Base-by-base conservation (phyloP, 2,329 filamentous ascomycete species). In the Xenoacremonium recifei region DNA sequence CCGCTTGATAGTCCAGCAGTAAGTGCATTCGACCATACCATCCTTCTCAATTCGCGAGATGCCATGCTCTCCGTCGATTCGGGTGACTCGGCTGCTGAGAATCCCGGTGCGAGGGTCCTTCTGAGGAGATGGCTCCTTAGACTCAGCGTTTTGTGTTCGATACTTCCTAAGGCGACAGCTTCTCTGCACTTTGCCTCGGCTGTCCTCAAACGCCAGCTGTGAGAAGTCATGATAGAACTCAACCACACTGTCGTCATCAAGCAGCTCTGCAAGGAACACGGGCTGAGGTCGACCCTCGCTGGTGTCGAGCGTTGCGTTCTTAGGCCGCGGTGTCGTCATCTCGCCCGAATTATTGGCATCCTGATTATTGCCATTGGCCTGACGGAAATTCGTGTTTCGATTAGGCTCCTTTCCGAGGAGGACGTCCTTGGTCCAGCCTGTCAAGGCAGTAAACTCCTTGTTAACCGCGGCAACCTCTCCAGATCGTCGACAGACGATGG, bases 161-260 rank as follows among this genome's bases (percentile, higher is more conserved):
- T 99, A 99, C 64, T 95, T 95, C 40, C 97, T 79, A 44, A 97
- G 75, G 47, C 89, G 89, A 58, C 90, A 93, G 49, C 84, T 86
- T 40, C 87, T 84, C 58, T 85, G 89, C 34, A 95, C 89, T 54
- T 84, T 87, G 13, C 91, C 90, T 21, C 89, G 80, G 29, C 89
- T 90, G 62, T 96, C 90, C 25, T 89, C 89, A 65, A 96, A 97
- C 1, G 92, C 92, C 3, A 97, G 76, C 49, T 91, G 84, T 1
- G 92, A 87, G 67, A 95, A 97, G 62, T 97, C 90, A 54, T 96
- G 91, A 63, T 96, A 96, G 64, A 96, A 97, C 53, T 95, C 85
- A 4, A 96, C 84, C 1, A 95, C 90, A 43, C 85, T 91, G 57
- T 96, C 89, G 51, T 96, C 90, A 56, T 97, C 93, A 54, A 99